phyloP scores from a whole-genome alignment of 2,329 filamentous ascomycete genomes.

The Rhynchosporium graminicola region DNA sequence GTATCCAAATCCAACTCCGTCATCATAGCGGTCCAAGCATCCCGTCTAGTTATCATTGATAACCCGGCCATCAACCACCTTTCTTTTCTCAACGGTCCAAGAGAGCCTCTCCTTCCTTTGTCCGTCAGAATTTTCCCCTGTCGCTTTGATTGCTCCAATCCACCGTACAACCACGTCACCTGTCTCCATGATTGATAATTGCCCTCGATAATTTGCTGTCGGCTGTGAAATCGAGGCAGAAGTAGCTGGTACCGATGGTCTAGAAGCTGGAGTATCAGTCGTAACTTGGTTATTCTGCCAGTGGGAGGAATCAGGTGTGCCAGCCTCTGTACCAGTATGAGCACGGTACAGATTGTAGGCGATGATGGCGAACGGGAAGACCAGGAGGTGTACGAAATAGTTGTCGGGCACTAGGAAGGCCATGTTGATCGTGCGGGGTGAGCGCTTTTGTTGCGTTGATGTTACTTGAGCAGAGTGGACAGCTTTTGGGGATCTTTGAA shows the following conservation, averaged over 20 bases:
- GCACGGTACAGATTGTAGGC: background rate
- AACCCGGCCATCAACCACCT: background rate
- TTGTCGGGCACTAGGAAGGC: background rate
- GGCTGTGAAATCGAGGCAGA: too few relatives aligned
- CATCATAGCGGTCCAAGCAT: background rate
- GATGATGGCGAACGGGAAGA: background rate
- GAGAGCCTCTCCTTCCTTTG: background rate
- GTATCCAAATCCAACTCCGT: too few relatives aligned
- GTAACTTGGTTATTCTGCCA: too few relatives aligned
- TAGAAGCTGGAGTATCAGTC: too few relatives aligned
- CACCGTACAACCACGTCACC: background rate
- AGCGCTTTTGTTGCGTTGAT: too few relatives aligned
- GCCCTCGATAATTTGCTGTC: background rate
- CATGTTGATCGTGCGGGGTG: background rate
- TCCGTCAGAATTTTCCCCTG: background rate
- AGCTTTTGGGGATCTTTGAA: too few relatives aligned
- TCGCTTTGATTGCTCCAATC: background rate
- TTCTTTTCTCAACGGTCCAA: background rate
- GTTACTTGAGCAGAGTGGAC: too few relatives aligned
- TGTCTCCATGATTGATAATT: background rate
- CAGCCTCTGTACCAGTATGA: too few relatives aligned
- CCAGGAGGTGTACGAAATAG: background rate
- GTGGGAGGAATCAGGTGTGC: too few relatives aligned
- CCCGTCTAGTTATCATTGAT: background rate
- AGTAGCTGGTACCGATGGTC: too few relatives aligned